Base-by-base conservation (phyloP, 2,329 filamentous ascomycete genomes). In the Calonectria crousiana region DNA sequence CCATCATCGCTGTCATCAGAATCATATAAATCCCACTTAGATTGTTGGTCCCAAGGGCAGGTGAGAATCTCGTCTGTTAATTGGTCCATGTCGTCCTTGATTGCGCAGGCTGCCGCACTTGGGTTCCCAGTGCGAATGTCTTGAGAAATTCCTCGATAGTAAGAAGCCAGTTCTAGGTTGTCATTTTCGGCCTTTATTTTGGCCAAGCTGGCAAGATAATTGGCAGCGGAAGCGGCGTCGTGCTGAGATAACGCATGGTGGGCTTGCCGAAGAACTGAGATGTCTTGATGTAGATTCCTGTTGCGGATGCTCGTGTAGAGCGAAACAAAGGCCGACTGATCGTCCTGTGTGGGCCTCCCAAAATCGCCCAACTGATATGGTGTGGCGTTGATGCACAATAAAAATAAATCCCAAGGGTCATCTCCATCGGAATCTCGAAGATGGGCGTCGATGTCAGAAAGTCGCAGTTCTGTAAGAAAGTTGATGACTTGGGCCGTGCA, bases 351-450 rank as follows among this genome's bases (percentile, higher is more conserved):
- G 2, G 23, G 56, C 1, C 14, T 23, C 41, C 36, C 20, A 10
- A 0, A 5, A 1, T 13, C 6, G 4, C 14, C n/a, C 6, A 41
- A 1, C 2, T 6, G 3, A 6, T 20, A 41, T 41, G 23, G 3
- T 41, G 23, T 9, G 10, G 36, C 36, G 10, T 62, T 62, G 2
- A 10, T 41, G 56, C 14, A 41, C 16, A 10, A 62, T 9, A 62
- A 28, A 13, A 62, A 62, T 4, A 2, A 0, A 10, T 62, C 34
- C 56, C 56, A 62, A 6, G 56, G 34, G 26, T 34, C 41, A 2
- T 20, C 2, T 6, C 36, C 14, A 6, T 20, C 1, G 1, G 0
- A 3, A 23, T 28, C 4, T 62, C 18, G 36, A 28, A 62, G 23
- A 13, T 62, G 13, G 2, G 14, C 13, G 23, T 62, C 56, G 13